Evolutionary conservation across 495 filamentous ascomycete genomes (phyloP).

Genomic region (Xylaria scruposa): DNA sequence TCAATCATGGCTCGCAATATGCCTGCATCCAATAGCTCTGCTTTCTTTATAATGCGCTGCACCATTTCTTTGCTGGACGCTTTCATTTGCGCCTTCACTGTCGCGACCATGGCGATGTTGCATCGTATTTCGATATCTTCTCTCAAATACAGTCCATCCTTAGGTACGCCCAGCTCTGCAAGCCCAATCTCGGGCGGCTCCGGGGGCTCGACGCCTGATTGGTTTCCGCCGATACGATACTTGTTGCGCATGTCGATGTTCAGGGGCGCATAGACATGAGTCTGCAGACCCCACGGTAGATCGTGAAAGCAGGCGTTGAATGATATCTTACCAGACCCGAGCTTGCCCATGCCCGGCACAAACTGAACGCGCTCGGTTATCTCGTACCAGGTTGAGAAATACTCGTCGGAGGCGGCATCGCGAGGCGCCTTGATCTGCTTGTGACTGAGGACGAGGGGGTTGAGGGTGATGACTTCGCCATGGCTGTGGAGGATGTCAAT

Average conservation of each 20-base stretch:
- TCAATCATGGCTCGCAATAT: conserved; percentile 57
- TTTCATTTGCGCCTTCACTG: conserved; percentile 74
- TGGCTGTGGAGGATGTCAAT: conserved; percentile 57
- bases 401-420: conserved; percentile 71
- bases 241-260: conserved; percentile 58
- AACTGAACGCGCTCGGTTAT: conserved; percentile 69
- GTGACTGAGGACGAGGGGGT: conserved; percentile 74
- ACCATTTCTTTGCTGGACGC: conserved; percentile 70
- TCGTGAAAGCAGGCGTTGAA: conserved; percentile 82
- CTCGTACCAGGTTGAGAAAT: conserved; percentile 74
- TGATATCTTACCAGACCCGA: conserved; percentile 66
- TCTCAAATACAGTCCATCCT: conserved; percentile 72
- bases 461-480: conserved; percentile 75
- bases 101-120: conserved; percentile 69
- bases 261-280: conserved; percentile 74
- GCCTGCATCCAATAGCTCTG: conserved; percentile 58
- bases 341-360: conserved; percentile 65
- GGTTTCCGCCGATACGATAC: conserved; percentile 64
- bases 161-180: conserved; percentile 56
- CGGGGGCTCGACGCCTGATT: conserved; percentile 65
- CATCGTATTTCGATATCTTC: conserved; percentile 78
- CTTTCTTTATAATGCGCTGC: conserved; percentile 70
- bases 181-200: conserved; percentile 64
- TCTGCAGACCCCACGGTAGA: conserved; percentile 70
- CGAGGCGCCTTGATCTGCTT: conserved; percentile 67